Base-by-base conservation (phyloP, 2,329 filamentous ascomycete genomes). In the Colletotrichum tabaci region DNA sequence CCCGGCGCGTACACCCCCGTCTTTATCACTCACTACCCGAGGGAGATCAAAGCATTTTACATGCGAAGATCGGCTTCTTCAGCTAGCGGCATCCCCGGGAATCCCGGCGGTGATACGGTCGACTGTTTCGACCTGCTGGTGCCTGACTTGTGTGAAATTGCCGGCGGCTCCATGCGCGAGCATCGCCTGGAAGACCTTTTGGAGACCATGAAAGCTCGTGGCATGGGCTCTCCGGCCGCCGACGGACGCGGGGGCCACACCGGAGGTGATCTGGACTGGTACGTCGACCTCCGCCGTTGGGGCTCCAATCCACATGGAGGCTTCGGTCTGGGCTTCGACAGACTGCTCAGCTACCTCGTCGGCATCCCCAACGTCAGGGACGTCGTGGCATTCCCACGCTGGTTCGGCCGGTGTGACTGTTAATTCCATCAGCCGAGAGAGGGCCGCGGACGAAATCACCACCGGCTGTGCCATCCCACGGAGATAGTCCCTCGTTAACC, bases 21-120 rank as follows among this genome's bases (percentile, higher is more conserved):
- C 55, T 98, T 98, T 79, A 91, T 99, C 74, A 98, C 95, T 16
- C 88, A 98, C 80, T 99, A 98, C 79, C 96, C 96, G n/a, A 90
- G 90, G 74, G 85, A 87, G 58, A 91, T 96, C 80, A 99, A 99
- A 83, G 94, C 96, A 13, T 99, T 98, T 83, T 99, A 88, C 80
- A 88, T 88, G 86, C 83, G 81, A 52, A 82, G 82, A 64, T 83
- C 80, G 15, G 74, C 75, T 26, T 13, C 52, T n/a, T 44, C 66
- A 38, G 21, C 35, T n/a, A 3, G n/a, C 30, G 30, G 7, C 26
- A 52, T 55, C 42, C 35, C 23, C 40, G 65, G 42, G 38, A 23
- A 52, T 16, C 62, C 75, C 16, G 80, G 81, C 55, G 76, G 81
- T 56, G 76, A 79, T 57, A 97, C 94, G 5, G 94, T 94, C 15